Conservation (phyloP, 2,329 filamentous ascomycete species). For the Beauveria pseudobassiana region DNA sequence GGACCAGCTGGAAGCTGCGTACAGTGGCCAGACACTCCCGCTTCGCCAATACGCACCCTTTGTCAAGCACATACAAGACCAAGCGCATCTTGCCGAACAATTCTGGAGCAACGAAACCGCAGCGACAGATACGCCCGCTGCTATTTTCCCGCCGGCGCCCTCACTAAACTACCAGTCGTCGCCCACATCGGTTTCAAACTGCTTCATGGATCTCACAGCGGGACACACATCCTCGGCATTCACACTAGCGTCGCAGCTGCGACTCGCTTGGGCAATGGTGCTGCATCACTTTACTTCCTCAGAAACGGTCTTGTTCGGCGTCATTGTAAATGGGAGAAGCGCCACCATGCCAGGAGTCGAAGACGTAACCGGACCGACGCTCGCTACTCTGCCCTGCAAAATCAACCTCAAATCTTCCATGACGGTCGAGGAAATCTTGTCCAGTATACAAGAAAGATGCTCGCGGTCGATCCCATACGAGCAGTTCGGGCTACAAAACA, state of each 20-base stretch:
- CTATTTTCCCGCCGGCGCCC: constrained; percentile 30
- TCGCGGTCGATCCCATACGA: constrained; percentile 20
- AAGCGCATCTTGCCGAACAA: constrained; percentile 22
- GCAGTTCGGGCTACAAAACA: constrained; percentile 23
- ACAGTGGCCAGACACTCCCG: constrained; percentile 4
- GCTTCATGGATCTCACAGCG: constrained; percentile 25
- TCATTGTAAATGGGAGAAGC: constrained; percentile 44
- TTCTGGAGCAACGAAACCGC: constrained; percentile 22
- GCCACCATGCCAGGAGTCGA: constrained; percentile 33
- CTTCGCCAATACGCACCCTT: not conserved
- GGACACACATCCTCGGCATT: not conserved
- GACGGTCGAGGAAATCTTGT: constrained; percentile 39
- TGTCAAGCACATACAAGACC: constrained; percentile 32
- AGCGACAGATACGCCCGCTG: constrained; percentile 18
- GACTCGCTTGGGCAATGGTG: constrained; percentile 46
- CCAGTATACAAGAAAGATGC: constrained; percentile 15
- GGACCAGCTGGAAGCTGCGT: constrained; percentile 5
- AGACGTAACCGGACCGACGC: constrained; percentile 46
- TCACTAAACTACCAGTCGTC: constrained; percentile 34
- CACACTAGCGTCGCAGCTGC: constrained; percentile 42
- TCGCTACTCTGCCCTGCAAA: constrained; percentile 44
- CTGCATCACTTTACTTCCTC: constrained; percentile 40
- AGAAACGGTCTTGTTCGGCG: constrained; percentile 44
- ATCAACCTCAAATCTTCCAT: constrained; percentile 31
- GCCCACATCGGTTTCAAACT: constrained; percentile 36